Conservation (phyloP, 768 basidiomycete genomes). For the Paxillus rubicundulus region DNA sequence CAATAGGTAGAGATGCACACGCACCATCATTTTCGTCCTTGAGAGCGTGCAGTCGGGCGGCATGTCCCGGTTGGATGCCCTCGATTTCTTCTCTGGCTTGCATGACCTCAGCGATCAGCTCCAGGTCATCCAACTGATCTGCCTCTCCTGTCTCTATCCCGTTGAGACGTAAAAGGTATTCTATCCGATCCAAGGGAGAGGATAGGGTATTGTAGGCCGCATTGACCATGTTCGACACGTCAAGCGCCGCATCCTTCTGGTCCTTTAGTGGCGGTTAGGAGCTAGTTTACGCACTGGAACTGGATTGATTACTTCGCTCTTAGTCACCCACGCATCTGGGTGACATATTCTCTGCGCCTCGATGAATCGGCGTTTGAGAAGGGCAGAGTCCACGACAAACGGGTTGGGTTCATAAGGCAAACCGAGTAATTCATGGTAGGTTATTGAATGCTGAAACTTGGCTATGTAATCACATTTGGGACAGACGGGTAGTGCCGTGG, state of each 20-base stretch:
- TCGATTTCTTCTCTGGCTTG: slow-evolving; percentile 77
- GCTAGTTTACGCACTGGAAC: neutral
- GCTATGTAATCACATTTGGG: slow-evolving; percentile 67
- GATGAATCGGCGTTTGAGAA: slow-evolving; percentile 65
- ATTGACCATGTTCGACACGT: slow-evolving; percentile 73
- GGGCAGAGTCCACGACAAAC: slow-evolving; percentile 61
- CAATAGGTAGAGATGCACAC: slow-evolving; percentile 16
- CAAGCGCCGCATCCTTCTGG: slow-evolving; percentile 21
- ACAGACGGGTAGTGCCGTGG: slow-evolving; percentile 73
- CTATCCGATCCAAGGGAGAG: slow-evolving; percentile 71
- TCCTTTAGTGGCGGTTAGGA: slow-evolving; percentile 18
- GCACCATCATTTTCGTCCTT: slow-evolving; percentile 54
- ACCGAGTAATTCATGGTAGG: slow-evolving; percentile 69
- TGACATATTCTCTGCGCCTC: slow-evolving; percentile 75
- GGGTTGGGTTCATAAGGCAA: slow-evolving; percentile 62
- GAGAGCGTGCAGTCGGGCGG: slow-evolving; percentile 49
- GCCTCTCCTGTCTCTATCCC: slow-evolving; percentile 58
- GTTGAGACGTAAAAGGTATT: slow-evolving; percentile 74
- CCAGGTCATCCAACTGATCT: slow-evolving; percentile 70
- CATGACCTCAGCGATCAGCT: slow-evolving; percentile 75
- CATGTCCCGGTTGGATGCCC: slow-evolving; percentile 42
- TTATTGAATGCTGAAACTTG: slow-evolving; percentile 48
- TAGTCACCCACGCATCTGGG: slow-evolving; percentile 81
- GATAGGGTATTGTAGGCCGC: slow-evolving; percentile 75
- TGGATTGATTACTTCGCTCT: slow-evolving; percentile 49